Base-by-base conservation (phyloP, 805 yeast genomes). In the Lipomyces kockii region DNA sequence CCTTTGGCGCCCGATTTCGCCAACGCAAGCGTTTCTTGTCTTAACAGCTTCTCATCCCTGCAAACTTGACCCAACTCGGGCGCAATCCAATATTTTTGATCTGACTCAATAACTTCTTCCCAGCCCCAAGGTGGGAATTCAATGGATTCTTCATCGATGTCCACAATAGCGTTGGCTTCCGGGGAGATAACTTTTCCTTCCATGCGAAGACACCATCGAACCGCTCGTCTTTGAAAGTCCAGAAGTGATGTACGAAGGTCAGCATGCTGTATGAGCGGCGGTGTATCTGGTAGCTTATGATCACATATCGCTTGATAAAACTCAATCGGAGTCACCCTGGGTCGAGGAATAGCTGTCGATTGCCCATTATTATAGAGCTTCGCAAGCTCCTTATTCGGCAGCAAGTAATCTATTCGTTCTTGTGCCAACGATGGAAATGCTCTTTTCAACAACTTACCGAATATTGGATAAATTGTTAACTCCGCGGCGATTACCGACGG, bases 1-100 rank as follows among this genome's bases (percentile, higher is more conserved):
- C 96, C 97, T 61, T 68, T 63, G 0, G 71, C 69, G 2, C 68
- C 68, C 35, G 60, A 51, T 6, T 17, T 52, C 55, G 22, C 61
- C 14, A 60, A 62, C 32, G 14, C 74, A 75, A 6, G 69, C 59
- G n/a, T 74, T 71, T 3, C 77, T 73, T 39, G 37, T 6, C 64
- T 53, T 17, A 65, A 22, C 61, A 60, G 57, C 6, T 49, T 46
- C 43, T 61, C 64, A 9, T 63, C 56, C 43, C 14, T 51, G 49
- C 67, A 61, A 25, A 66, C 65, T 9, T 63, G 60, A 25, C 73
- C 73, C 9, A 67, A 58, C 46, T 66, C 61, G 12, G 73, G 68
- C 25, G 72, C 66, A 37, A 70, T 32, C 74, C 71, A 73, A n/a
- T 51, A 57, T 2, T 37, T 57, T 14, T 58, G 67, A 32, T 34